Base-by-base conservation (phyloP, 352 stramenopile species). In the Pythium pyrilobum region DNA sequence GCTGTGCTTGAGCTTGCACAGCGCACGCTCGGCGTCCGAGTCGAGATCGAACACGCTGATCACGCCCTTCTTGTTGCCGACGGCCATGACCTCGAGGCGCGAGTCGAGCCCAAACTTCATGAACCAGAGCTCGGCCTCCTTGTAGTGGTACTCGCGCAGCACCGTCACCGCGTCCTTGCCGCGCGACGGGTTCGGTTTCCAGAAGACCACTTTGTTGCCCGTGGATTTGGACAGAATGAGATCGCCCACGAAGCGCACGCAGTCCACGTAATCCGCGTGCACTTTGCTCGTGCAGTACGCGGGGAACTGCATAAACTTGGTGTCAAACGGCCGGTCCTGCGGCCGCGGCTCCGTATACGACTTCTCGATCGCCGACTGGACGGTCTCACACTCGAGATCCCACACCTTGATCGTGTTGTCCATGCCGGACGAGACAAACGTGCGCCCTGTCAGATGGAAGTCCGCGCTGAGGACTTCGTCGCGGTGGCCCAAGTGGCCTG, bases 401-500 rank as follows among this genome's bases (percentile, higher is more conserved):
- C 94, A 98, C n/a, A 98, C 69, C 56, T 97, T 97, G 49, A 97
- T 74, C 7, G 74, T 96, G 60, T 96, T 97, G 69, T 98, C 94
- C 78, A 97, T 97, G 20, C 88, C 90, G 0, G 74, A 74, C 20
- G 78, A 94, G 31, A 88, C 87, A 63, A 97, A 97, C 63, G 78
- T 91, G 20, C 77, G 73, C 13, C 93, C 93, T 38, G 82, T 81
- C n/a, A 88, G 59, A 59, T 97, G 92, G 43, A 96, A 74, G 41
- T 92, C 85, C n/a, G 95, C 50, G 46, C 74, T 94, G 47, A 98
- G 46, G 6, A 98, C 87, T 39, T 96, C 78, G 41, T 96, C 83
- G 15, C 84, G 71, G 59, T 98, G 93, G 29, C 90, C 93, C 58
- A 91, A 50, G 49, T 97, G 82, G 20, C 93, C 93, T 5, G 89